Evolutionary conservation across 1,284 basidiomycete species (phyloP).

Genomic region (Takashimella koratensis): DNA sequence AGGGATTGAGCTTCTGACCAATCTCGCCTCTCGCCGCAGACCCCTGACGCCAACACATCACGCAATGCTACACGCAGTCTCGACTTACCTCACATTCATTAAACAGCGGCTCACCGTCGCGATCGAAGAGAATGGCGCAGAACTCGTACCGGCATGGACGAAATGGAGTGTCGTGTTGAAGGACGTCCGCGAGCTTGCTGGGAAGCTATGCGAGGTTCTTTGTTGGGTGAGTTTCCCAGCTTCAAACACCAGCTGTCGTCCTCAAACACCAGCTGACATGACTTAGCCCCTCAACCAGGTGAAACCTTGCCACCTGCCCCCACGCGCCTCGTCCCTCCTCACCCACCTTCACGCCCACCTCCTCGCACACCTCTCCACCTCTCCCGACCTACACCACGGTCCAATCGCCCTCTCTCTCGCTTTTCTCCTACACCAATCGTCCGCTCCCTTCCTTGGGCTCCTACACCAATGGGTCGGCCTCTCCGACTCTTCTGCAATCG

Average conservation of each 20-base stretch:
- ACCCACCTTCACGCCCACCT: slow-evolving; percentile 37
- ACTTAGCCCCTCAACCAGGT: slow-evolving; percentile 24
- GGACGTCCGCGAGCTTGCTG: slow-evolving; percentile 23
- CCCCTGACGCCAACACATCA: slow-evolving; percentile 43
- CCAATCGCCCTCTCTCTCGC: slow-evolving; percentile 24
- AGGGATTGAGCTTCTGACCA: neutral
- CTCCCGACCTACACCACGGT: slow-evolving; percentile 9
- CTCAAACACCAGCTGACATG: neutral
- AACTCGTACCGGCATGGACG: slow-evolving; percentile 18
- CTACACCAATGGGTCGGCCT: slow-evolving; percentile 44
- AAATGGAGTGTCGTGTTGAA: slow-evolving; percentile 20
- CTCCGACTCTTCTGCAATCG: slow-evolving; percentile 12
- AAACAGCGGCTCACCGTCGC: slow-evolving; percentile 25
- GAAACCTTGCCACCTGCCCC: slow-evolving; percentile 24
- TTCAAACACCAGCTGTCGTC: neutral
- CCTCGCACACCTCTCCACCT: slow-evolving; percentile 21
- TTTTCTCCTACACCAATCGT: slow-evolving; percentile 31
- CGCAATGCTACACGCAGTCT: slow-evolving; percentile 36
- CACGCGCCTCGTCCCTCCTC: slow-evolving; percentile 31
- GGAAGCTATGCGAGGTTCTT: slow-evolving; percentile 27
- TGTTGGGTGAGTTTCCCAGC: slow-evolving; percentile 28
- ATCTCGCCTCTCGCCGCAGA: slow-evolving; percentile 19
- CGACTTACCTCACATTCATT: slow-evolving; percentile 36
- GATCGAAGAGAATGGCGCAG: slow-evolving; percentile 10
- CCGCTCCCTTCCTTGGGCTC: slow-evolving; percentile 28